Percentiles rank a stretch among this genome's conserved stretches.
Evolutionary conservation across 2,329 filamentous ascomycete species (phyloP).

Genomic region (Arthroderma sp.): DNA sequence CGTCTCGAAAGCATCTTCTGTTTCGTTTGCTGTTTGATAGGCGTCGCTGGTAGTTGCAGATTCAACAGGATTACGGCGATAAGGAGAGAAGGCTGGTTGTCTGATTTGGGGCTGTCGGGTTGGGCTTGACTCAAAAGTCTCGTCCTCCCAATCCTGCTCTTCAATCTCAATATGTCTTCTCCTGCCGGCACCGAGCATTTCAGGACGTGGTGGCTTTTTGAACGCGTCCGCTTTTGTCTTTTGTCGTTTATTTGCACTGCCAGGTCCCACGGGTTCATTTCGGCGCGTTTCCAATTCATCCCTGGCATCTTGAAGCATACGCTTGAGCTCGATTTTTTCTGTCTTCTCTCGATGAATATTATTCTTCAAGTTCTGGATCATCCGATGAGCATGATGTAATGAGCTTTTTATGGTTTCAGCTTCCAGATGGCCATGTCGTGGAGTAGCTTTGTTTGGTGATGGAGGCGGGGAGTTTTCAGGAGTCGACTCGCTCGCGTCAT

Average conservation of each 20-base stretch:
- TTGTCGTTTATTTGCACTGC: conserved; percentile 37
- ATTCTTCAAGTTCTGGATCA: conserved; percentile 89
- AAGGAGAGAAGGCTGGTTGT: conserved; percentile 12
- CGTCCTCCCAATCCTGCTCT: conserved; percentile 84
- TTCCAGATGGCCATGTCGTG: conserved; percentile 82
- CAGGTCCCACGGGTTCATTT: conserved; percentile 31
- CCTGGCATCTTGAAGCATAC: conserved; percentile 85
- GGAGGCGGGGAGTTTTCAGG: conserved; percentile 83
- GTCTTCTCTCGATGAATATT: conserved; percentile 97
- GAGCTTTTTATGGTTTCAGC: conserved; percentile 92
- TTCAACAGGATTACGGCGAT: conserved; percentile 11
- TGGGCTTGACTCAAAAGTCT: conserved; percentile 44
- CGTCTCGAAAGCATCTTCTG: conserved; percentile 53
- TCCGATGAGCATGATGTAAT: conserved; percentile 83
- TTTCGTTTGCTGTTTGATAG: conserved; percentile 74
- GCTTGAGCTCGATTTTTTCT: conserved; percentile 88
- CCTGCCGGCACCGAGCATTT: conserved; percentile 60
- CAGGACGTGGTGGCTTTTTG: conserved; percentile 65
- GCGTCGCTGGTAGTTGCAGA: conserved; percentile 46
- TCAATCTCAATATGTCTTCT: conserved; percentile 65
- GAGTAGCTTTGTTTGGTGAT: conserved; percentile 83
- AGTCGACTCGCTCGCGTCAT: conserved; percentile 54
- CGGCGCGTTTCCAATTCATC: conserved; percentile 69
- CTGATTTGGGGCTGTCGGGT: conserved; percentile 31
- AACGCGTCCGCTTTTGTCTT: conserved; percentile 52